Conservation (phyloP, 1,284 basidiomycete genomes). For the Cutaneotrichosporon sp. region DNA sequence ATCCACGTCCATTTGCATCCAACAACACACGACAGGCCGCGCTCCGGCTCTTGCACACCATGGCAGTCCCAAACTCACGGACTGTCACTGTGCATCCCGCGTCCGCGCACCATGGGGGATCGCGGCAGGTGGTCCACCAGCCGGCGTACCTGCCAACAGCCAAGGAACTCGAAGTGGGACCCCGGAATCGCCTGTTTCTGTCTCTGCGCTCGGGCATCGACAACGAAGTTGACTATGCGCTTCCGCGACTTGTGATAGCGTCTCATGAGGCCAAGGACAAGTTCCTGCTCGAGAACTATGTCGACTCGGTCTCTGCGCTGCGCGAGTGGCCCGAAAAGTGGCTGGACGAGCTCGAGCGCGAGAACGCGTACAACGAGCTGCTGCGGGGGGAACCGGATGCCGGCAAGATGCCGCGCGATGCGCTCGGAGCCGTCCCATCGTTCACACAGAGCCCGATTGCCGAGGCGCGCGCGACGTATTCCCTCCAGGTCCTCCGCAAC, state of each 20-base stretch:
- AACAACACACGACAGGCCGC: slow-evolving; percentile 10
- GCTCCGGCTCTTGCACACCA: slow-evolving; percentile 2
- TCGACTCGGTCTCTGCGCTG: slow-evolving; percentile 30
- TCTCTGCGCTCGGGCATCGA: slow-evolving; percentile 32
- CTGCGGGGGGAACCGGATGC: slow-evolving; percentile 13
- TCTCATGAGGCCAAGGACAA: slow-evolving; percentile 31
- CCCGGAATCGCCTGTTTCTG: slow-evolving; percentile 36
- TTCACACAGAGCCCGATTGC: slow-evolving; percentile 27
- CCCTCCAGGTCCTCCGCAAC: slow-evolving; percentile 39
- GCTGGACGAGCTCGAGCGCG: slow-evolving; percentile 34
- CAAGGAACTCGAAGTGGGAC: slow-evolving; percentile 26
- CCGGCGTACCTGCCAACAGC: slow-evolving; percentile 22
- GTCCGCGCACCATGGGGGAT: neutral
- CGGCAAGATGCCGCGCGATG: slow-evolving; percentile 3
- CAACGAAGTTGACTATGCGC: slow-evolving; percentile 41
- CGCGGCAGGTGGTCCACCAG: slow-evolving; percentile 1
- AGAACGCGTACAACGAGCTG: slow-evolving; percentile 18
- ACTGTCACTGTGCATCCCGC: neutral
- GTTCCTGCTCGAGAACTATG: slow-evolving; percentile 33
- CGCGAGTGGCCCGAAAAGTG: slow-evolving; percentile 33
- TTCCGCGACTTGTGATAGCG: slow-evolving; percentile 38
- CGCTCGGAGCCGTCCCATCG: slow-evolving; percentile 27
- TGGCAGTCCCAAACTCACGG: slow-evolving; percentile 16
- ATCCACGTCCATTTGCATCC: neutral
- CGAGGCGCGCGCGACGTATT: slow-evolving; percentile 32